Percentiles rank a stretch among this genome's conserved stretches.
Evolutionary conservation across 2,329 filamentous ascomycete genomes (phyloP).

Genomic region (Raffaelea ambrosiae): DNA sequence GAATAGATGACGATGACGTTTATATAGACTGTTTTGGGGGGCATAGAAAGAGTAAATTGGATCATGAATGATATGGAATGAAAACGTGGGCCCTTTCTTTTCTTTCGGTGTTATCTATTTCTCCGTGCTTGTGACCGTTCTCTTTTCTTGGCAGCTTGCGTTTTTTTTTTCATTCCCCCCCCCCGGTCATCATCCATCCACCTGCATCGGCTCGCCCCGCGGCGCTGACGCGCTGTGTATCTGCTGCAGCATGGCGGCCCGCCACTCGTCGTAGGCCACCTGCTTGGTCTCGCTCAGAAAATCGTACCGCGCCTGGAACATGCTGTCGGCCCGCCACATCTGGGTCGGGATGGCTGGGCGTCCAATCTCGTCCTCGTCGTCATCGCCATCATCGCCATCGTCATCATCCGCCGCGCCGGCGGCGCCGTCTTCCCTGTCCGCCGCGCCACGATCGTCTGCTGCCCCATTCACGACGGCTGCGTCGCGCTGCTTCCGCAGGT

Average conservation of each 20-base stretch:
- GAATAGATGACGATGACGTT: too few species aligned
- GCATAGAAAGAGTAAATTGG: not conserved
- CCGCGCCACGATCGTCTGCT: too few species aligned
- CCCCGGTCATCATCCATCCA: conserved; percentile 8
- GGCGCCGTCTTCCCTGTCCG: conserved; percentile 15
- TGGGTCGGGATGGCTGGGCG: conserved; percentile 23
- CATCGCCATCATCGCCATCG: conserved; percentile 23
- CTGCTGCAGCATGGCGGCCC: conserved; percentile 45
- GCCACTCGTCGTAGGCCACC: conserved; percentile 57
- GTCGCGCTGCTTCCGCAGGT: too few species aligned
- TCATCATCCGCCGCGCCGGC: conserved; percentile 16
- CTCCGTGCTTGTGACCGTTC: too few species aligned
- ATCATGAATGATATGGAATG: too few species aligned
- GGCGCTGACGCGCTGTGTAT: too few species aligned
- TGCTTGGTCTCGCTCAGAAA: conserved; percentile 57
- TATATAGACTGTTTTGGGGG: too few species aligned
- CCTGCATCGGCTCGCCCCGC: conserved; percentile 27
- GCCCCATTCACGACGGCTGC: conserved; percentile 22
- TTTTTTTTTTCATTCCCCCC: too few species aligned
- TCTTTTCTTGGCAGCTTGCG: too few species aligned
- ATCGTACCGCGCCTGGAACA: conserved; percentile 69
- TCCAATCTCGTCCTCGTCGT: conserved; percentile 27
- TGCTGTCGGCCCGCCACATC: conserved; percentile 50
- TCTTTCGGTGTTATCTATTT: too few species aligned
- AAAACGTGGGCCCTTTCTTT: too few species aligned